A percentile compares a stretch with the other conserved stretches of the same genome.
phyloP scores from a whole-genome alignment of 345 rosid species.

The Euphorbia lathyris region DNA sequence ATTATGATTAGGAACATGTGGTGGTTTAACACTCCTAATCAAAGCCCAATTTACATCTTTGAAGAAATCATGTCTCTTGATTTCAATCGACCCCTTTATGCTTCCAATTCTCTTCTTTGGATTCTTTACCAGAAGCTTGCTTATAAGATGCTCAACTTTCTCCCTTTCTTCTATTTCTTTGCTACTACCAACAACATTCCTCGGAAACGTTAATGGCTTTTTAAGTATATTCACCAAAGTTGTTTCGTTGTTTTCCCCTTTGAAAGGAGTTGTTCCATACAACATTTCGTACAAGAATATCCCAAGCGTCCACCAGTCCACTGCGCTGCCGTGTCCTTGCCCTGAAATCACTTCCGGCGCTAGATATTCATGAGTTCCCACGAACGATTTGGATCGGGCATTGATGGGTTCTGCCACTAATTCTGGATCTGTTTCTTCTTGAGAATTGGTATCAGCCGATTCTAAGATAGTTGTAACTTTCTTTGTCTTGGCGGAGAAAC shows the following conservation, averaged over 20 bases:
- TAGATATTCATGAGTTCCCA: conserved; percentile 92
- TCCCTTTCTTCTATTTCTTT: conserved; percentile 64
- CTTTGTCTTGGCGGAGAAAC: conserved; percentile 48
- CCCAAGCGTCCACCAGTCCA: conserved; percentile 97
- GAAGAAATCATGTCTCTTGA: conserved; percentile 84
- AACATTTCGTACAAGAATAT: conserved; percentile 85
- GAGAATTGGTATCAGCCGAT: conserved; percentile 24
- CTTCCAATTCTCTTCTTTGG: conserved; percentile 85
- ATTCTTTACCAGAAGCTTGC: conserved; percentile 65
- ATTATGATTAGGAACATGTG: conserved; percentile 65
- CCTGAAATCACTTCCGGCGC: conserved; percentile 97
- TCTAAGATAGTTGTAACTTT: conserved; percentile 50
- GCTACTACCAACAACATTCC: conserved; percentile 41
- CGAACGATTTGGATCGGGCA: conserved; percentile 78
- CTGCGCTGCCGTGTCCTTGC: conserved; percentile 93
- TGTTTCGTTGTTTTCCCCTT: conserved; percentile 86
- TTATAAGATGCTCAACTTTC: conserved; percentile 67
- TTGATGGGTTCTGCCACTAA: conserved; percentile 75
- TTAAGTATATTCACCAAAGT: conserved; percentile 80
- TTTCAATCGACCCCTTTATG: conserved; percentile 68
- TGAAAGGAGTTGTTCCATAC: conserved; percentile 83
- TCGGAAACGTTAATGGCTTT: conserved; percentile 72
- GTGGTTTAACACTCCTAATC: conserved; percentile 78
- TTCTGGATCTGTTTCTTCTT: conserved; percentile 35
- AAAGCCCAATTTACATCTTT: conserved; percentile 86